phyloP scores from a whole-genome alignment of 352 stramenopile species.

The Aphanomyces astaci region DNA sequence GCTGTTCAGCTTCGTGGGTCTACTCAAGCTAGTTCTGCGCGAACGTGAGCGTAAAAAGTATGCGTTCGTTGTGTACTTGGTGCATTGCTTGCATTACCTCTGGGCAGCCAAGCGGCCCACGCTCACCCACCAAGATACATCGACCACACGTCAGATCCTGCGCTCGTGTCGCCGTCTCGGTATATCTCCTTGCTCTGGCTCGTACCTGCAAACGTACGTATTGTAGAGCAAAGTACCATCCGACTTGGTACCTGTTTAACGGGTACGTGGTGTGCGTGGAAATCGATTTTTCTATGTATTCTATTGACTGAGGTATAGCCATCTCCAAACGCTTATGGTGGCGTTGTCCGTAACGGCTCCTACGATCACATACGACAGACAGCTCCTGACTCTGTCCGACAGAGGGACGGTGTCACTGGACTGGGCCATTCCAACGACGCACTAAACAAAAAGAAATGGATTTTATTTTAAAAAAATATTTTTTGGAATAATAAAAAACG shows the following conservation, averaged over 20 bases:
- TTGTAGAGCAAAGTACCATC: slow-evolving; percentile 21
- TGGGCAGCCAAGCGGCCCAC: neutral
- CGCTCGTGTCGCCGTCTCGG: neutral
- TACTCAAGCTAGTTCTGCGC: neutral
- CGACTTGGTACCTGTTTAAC: slow-evolving; percentile 23
- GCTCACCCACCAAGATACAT: neutral
- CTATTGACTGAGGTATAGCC: neutral
- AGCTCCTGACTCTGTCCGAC: slow-evolving; percentile 52
- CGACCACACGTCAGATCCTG: neutral
- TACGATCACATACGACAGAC: slow-evolving; percentile 39
- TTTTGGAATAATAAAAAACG: too few relatives aligned
- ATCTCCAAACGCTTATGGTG: slow-evolving; percentile 11
- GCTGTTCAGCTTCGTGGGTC: too few relatives aligned
- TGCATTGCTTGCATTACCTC: slow-evolving; percentile 8
- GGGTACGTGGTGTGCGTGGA: neutral
- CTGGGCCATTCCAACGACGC: slow-evolving; percentile 48
- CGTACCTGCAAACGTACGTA: too few relatives aligned
- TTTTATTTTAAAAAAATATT: too few relatives aligned
- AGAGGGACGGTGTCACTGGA: slow-evolving; percentile 60
- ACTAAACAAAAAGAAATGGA: too few relatives aligned
- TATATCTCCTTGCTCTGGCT: neutral
- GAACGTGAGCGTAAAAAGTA: slow-evolving; percentile 3
- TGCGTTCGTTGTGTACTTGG: neutral
- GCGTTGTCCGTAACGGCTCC: slow-evolving; percentile 25
- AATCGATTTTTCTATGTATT: neutral